Percentiles rank a stretch among this genome's conserved stretches.
Conservation (phyloP, 768 basidiomycete species). For the Fibroporia radiculosa region DNA sequence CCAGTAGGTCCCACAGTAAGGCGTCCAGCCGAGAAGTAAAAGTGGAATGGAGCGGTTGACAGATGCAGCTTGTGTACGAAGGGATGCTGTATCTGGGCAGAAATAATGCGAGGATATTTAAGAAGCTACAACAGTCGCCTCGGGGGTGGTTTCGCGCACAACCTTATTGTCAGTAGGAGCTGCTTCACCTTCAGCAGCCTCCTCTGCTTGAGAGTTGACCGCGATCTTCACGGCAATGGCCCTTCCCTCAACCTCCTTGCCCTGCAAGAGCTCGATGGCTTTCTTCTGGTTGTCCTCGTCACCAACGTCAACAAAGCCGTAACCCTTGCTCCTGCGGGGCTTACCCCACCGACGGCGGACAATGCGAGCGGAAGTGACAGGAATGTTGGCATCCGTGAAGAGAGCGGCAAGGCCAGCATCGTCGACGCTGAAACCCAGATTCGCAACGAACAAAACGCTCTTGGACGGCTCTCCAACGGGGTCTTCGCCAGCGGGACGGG, state of each 20-base stretch:
- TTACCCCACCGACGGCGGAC: conserved; percentile 80
- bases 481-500: conserved; percentile 73
- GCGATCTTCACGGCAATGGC: conserved; percentile 92
- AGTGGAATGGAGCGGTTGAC: conserved; percentile 4
- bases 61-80: conserved; percentile 13
- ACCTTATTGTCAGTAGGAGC: conserved; percentile 12
- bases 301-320: conserved; percentile 96
- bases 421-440: conserved; percentile 91
- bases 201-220: conserved; percentile 70
- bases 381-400: conserved; percentile 83
- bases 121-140: conserved; percentile 19
- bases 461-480: conserved; percentile 85
- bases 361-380: conserved; percentile 80
- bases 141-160: conserved; percentile 10
- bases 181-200: conserved; percentile 35
- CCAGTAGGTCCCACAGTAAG: conserved; percentile 15
- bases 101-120: conserved; percentile 2
- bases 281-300: conserved; percentile 84
- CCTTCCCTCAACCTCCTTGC: conserved; percentile 82
- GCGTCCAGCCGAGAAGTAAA: conserved; percentile 3
- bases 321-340: conserved; percentile 88
- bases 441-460: conserved; percentile 91
- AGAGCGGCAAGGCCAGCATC: conserved; percentile 73
- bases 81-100: conserved; percentile 6
- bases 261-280: conserved; percentile 80